Evolutionary conservation across 192 early-diverging fungal genomes (phyloP), one percentile per base, ranked within the genome.

Genomic region (Funneliformis geosporum): DNA sequence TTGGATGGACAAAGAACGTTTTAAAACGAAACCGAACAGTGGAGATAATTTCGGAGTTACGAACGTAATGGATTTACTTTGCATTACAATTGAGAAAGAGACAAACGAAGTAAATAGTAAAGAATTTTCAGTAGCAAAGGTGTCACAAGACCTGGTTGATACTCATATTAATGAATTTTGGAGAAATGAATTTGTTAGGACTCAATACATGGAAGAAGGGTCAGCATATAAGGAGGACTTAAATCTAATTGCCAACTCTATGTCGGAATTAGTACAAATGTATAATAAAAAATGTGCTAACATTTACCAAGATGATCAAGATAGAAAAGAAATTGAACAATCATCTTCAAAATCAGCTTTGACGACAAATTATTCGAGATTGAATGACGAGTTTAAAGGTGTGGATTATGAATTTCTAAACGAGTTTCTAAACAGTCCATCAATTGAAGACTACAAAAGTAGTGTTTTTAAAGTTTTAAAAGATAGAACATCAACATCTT

Each of bases 1-100:
- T 14, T 85, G 84, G 84, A 80, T 82, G 25, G 16, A 27, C 0
- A 61, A 76, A 16, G 42, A 65, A 28, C 21, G 40, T 28, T 14
- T 14, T n/a, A 23, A 39, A 38, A 23, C 18, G 8, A 78, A 66
- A 0, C 9, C 0, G 16, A 60, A 71, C 12, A 55, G 10, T 25
- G 23, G 43, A 21, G 14, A 28, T 14, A 33, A 64, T 11, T 18
- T 33, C n/a, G 27, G 38, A 11, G 16, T 39, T 16, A 18, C n/a
- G 12, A 38, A 61, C 27, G 11, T 64, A 7, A 76, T 76, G 75
- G 43, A 76, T 46, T 27, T 12, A 25, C 7, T 76, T 6, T 44
- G 18, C 12, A 44, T 23, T 6, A n/a, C 14, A 4, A 70, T 70
- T 9, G 18, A 66, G 47, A n/a, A 60, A 9, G 47, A 67, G 21